Evolutionary conservation across 2,329 filamentous ascomycete genomes (phyloP).

Genomic region (Kalmusia sp.): DNA sequence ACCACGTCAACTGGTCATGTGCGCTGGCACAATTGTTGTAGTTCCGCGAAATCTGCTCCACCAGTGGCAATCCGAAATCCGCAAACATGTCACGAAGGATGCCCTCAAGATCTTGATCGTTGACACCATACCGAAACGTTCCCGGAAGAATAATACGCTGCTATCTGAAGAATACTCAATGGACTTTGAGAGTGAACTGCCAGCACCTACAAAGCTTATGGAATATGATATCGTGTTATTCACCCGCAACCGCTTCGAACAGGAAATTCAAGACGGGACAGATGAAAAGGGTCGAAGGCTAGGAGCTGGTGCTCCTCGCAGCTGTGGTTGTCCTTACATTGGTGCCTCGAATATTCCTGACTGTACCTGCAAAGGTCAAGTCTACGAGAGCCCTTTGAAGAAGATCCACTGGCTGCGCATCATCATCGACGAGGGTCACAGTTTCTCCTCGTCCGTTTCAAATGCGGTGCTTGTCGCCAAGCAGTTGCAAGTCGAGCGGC

Average conservation of each 20-base stretch:
- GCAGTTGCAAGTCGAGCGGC: constrained; percentile 67
- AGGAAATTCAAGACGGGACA: constrained; percentile 63
- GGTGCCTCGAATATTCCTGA: constrained; percentile 51
- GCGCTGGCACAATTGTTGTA: constrained; percentile 75
- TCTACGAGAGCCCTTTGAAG: constrained; percentile 69
- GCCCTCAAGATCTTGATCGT: constrained; percentile 71
- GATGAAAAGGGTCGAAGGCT: constrained; percentile 53
- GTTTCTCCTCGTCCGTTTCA: constrained; percentile 73
- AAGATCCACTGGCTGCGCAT: constrained; percentile 83
- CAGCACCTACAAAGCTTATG: constrained; percentile 64
- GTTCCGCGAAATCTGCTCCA: constrained; percentile 83
- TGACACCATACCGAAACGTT: constrained; percentile 44
- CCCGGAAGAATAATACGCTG: constrained; percentile 18
- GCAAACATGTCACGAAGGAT: constrained; percentile 70
- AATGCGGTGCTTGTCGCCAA: constrained; percentile 63
- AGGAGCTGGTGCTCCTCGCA: constrained; percentile 27
- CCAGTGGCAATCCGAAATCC: constrained; percentile 84
- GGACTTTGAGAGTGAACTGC: constrained; percentile 58
- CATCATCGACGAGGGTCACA: constrained; percentile 92
- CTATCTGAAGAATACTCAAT: constrained; percentile 23
- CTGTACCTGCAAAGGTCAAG: constrained; percentile 52
- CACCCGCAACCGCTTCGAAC: constrained; percentile 75
- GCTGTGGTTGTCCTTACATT: constrained; percentile 51
- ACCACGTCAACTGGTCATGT: constrained; percentile 66
- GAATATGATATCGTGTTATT: constrained; percentile 80